phyloP scores from a whole-genome alignment of 2,329 filamentous ascomycete species.

The Phyllosticta ampelicida region DNA sequence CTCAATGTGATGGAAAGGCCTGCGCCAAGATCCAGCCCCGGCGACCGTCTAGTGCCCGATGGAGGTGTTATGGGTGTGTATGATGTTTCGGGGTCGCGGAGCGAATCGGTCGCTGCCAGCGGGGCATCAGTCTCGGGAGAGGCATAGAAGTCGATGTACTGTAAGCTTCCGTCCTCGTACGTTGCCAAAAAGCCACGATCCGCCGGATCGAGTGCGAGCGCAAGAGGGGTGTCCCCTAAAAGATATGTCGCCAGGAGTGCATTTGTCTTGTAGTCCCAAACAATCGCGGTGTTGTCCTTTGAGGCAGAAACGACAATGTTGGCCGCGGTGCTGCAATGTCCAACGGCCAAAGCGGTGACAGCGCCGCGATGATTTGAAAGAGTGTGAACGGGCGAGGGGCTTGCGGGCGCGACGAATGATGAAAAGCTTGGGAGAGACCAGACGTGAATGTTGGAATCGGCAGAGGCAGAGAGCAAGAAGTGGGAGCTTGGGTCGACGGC shows the following conservation, averaged over 20 bases:
- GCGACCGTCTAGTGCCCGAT: slow-evolving; percentile 30
- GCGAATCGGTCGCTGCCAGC: slow-evolving; percentile 27
- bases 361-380: slow-evolving; percentile 67
- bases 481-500: slow-evolving; percentile 58
- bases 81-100: slow-evolving; percentile 41
- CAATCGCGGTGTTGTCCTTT: slow-evolving; percentile 75
- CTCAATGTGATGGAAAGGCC: slow-evolving; percentile 60
- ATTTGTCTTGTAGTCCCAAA: slow-evolving; percentile 86
- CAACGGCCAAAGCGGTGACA: slow-evolving; percentile 52
- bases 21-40: slow-evolving; percentile 48
- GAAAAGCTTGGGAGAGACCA: slow-evolving; percentile 76
- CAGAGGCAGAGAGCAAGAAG: slow-evolving; percentile 66
- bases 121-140: slow-evolving; percentile 21
- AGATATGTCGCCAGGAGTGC: slow-evolving; percentile 70
- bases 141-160: slow-evolving; percentile 65
- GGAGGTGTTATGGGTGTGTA: slow-evolving; percentile 30
- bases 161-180: slow-evolving; percentile 70
- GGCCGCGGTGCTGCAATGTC: slow-evolving; percentile 59
- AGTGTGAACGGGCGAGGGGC: slow-evolving; percentile 60
- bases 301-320: slow-evolving; percentile 78
- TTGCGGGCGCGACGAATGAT: slow-evolving; percentile 41
- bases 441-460: slow-evolving; percentile 83
- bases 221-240: slow-evolving; percentile 61
- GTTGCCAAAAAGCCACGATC: slow-evolving; percentile 74
- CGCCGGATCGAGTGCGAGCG: slow-evolving; percentile 67